A percentile compares a stretch with the other conserved stretches of the same genome.
Conservation (phyloP, 75 land plant species). For the Sequoia sempervirens region DNA sequence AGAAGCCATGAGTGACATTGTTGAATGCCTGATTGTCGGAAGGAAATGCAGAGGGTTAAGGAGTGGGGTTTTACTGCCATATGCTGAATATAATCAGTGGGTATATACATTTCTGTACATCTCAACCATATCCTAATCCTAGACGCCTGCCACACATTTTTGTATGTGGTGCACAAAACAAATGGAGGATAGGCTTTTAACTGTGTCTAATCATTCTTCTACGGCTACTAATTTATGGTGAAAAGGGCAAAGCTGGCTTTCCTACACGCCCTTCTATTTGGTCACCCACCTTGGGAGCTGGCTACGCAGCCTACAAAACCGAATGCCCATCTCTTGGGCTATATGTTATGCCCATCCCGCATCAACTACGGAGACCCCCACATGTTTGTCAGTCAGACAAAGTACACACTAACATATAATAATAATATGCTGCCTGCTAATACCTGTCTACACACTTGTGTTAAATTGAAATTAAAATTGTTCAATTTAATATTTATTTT, state of each 20-base stretch:
- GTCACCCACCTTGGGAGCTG: too few relatives aligned
- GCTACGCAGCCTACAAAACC: too few relatives aligned
- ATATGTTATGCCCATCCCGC: too few relatives aligned
- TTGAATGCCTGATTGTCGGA: not conserved
- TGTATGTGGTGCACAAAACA: constrained; percentile 3
- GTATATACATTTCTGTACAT: not conserved
- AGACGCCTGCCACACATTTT: constrained; percentile 8
- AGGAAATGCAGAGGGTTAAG: not conserved
- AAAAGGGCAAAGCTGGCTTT: not conserved
- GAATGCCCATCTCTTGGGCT: too few relatives aligned
- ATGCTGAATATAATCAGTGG: not conserved
- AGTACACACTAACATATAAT: too few relatives aligned
- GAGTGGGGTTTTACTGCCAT: not conserved
- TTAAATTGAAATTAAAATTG: too few relatives aligned
- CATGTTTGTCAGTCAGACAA: too few relatives aligned
- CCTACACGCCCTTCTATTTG: not conserved
- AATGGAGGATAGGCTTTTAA: not conserved
- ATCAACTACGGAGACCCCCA: too few relatives aligned
- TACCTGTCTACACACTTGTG: too few relatives aligned
- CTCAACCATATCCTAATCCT: not conserved
- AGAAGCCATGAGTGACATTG: not conserved
- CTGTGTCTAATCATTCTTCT: not conserved
- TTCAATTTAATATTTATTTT: too few relatives aligned
- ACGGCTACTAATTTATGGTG: not conserved
- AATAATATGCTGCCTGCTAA: too few relatives aligned